phyloP scores from a whole-genome alignment of 495 filamentous ascomycete species.

The Friedmanniomyces simplex region DNA sequence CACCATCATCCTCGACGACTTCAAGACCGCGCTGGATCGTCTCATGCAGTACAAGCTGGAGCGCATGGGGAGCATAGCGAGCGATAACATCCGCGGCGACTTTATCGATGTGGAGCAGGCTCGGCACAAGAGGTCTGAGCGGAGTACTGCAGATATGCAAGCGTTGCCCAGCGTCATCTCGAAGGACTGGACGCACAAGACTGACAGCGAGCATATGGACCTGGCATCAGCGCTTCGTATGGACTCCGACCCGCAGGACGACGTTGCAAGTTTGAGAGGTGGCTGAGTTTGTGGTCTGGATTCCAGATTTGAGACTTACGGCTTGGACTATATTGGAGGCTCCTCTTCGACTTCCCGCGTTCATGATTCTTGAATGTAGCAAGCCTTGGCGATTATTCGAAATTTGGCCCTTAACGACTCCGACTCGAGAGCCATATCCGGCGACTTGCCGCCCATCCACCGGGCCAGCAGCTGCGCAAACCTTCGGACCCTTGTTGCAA shows the following conservation, averaged over 20 bases:
- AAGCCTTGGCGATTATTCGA: too few relatives aligned
- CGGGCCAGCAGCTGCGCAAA: too few relatives aligned
- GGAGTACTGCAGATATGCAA: not conserved
- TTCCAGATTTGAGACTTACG: too few relatives aligned
- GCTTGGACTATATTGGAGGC: too few relatives aligned
- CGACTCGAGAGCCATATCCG: too few relatives aligned
- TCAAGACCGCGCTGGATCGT: conserved; percentile 48
- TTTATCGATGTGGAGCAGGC: not conserved
- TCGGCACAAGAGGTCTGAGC: not conserved
- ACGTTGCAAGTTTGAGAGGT: not conserved
- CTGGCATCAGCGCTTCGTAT: conserved; percentile 4
- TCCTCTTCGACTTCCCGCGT: too few relatives aligned
- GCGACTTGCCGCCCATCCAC: too few relatives aligned
- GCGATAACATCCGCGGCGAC: conserved; percentile 1
- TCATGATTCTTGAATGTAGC: too few relatives aligned
- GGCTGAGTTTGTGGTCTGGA: not conserved
- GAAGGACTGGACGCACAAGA: not conserved
- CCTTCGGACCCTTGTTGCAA: too few relatives aligned
- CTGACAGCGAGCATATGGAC: conserved; percentile 1
- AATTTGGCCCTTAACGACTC: too few relatives aligned
- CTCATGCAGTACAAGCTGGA: conserved; percentile 23
- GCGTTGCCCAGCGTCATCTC: not conserved
- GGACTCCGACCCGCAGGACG: not conserved
- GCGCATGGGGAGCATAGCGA: not conserved
- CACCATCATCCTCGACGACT: conserved; percentile 50